Base-by-base conservation (phyloP, 1,284 basidiomycete species). In the Apiotrichum siamense region DNA sequence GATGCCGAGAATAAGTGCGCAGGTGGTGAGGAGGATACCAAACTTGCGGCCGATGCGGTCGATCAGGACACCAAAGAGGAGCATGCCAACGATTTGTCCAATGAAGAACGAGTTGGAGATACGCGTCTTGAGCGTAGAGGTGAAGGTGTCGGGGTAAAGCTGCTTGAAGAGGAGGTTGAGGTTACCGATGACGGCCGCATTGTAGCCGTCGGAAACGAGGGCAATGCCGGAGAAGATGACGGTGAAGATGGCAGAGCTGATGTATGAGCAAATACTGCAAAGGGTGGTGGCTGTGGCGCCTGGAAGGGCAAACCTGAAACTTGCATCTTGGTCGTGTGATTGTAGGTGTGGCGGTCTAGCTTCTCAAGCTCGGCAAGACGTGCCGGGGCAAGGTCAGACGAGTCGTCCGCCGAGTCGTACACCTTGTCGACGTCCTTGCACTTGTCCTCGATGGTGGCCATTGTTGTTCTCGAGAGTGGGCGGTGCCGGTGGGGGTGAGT, bases 201-300 rank as follows among this genome's bases (percentile, higher is more conserved):
- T 65, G 49, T 65, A 66, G n/a, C 64, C 65, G 50, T 63, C 63
- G 3, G 59, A 62, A 15, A 58, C 44, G 23, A 65, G 50, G 2
- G 63, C 63, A 11, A 65, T 58, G 29, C 62, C 63, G 6, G 55
- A 52, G 43, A 63, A 54, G 32, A 62, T 40, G 25, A 60, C 59
- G 5, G 59, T 51, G 32, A 51, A 41, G 39, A 51, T 43, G 9
- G 50, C 50, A 1, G 44, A 50, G 29, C 49, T 50, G n/a, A 7
- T 9, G 25, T 23, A 24, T 11, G 32, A 29, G 32, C 17, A 2
- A 35, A 23, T 18, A 25, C 35, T 12, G 31, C 31, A 61, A 24
- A 47, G 18, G 21, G 47, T 54, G 38, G 36, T 40, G 26, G 29
- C n/a, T n/a, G 25, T 54, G 54, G 39, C 24, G 50, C 50, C 21